Evolutionary conservation across 495 filamentous ascomycete genomes (phyloP), one percentile per base, ranked within the genome.

Genomic region (Sordaria brevicollis): DNA sequence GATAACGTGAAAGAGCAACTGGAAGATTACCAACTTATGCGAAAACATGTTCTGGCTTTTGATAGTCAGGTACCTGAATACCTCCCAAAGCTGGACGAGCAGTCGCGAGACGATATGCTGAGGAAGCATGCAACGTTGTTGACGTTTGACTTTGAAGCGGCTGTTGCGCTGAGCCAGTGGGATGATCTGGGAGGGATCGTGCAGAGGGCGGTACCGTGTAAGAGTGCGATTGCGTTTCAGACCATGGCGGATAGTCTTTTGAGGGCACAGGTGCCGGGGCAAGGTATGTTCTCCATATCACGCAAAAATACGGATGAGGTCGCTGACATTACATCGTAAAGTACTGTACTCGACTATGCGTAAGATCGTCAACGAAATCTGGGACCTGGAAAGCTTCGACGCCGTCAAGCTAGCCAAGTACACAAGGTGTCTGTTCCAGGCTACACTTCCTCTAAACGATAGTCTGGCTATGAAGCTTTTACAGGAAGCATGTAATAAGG

Each of bases 71-170:
- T 83, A 4, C 74, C 82, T 25, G 73, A 76, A 57, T 80, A 81
- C 71, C 65, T 79, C 19, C 73, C 76, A 19, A 68, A 71, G 15
- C 70, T 87, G 5, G 83, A 84, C 36, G 83, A 86, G 66, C 78
- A 73, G 11, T 79, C 75, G 2, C 77, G 77, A 41, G 73, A 75
- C 11, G 89, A 91, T 74, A 82, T 92, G 68, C 74, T 82, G 25
- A 76, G 81, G 9, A 93, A 91, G 73, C 83, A 92, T 68, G 82
- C 85, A 37, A 83, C 84, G 25, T 79, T 94, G 11, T 77, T 93
- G 5, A 85, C 87, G 1, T 90, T 92, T 74, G 89, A 93, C 71
- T 90, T 95, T 72, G 93, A 95, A 80, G 90, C 87, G n/a, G 85
- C 88, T 11, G 80, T 88, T 29, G 81, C 82, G 19, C 80, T 97